phyloP scores from a whole-genome alignment of 106 monocot species.

The Posidonia australis region DNA sequence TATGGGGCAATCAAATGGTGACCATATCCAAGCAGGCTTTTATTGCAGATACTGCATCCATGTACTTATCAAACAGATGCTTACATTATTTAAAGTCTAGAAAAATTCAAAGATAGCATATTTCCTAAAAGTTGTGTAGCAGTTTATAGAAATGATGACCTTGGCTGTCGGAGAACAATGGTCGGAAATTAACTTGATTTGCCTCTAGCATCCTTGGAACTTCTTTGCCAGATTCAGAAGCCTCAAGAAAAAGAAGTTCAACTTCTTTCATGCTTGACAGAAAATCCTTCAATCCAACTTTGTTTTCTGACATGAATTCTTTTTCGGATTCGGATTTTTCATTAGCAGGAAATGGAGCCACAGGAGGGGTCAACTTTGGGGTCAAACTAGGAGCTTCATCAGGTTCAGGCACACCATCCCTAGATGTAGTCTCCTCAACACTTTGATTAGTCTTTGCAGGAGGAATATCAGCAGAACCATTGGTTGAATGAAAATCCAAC shows the following conservation, averaged over 20 bases:
- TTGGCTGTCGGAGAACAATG: constrained; percentile 39
- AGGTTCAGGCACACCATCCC: constrained; percentile 17
- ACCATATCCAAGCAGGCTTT: no score
- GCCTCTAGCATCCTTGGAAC: constrained; percentile 97
- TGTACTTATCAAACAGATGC: no score
- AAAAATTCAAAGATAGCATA: not conserved
- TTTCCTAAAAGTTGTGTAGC: not conserved
- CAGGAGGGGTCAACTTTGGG: constrained; percentile 15
- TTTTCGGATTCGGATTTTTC: constrained; percentile 27
- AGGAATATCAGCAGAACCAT: constrained; percentile 7
- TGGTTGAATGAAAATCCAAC: constrained; percentile 14
- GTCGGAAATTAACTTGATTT: constrained; percentile 51
- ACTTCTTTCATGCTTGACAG: constrained; percentile 63
- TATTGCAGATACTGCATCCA: no score
- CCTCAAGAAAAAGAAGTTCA: constrained; percentile 64
- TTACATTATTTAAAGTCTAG: no score
- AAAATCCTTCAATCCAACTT: constrained; percentile 36
- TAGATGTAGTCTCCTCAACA: constrained; percentile 15
- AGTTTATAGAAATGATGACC: constrained; percentile 27
- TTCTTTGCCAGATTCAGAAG: constrained; percentile 82
- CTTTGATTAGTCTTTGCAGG: constrained; percentile 17
- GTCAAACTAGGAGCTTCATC: constrained; percentile 29
- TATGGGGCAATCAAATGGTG: no score
- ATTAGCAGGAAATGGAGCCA: constrained; percentile 23
- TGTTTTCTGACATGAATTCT: constrained; percentile 25